Base-by-base conservation (phyloP, 1,284 basidiomycete genomes). In the Mycosarcoma mackinlayi region DNA sequence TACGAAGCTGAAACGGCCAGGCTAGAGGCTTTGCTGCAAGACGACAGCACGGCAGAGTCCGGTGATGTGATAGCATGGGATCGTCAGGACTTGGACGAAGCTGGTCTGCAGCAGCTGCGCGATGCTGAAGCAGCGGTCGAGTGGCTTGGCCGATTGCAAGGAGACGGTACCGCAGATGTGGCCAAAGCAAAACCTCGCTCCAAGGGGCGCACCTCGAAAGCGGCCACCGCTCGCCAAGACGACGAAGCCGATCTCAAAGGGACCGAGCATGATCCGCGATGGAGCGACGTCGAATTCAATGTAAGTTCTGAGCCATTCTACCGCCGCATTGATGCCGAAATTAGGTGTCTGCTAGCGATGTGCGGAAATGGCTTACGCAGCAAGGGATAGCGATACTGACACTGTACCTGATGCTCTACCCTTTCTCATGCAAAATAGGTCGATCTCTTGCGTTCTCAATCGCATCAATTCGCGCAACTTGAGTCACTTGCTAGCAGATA, bases 191-290 rank as follows among this genome's bases (percentile, higher is more conserved):
- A 69, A 56, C 21, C 61, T 27, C 40, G 60, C 18, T 35, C 50
- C 49, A 57, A 55, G 37, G 40, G 54, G 5, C 57, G 60, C n/a
- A 23, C 61, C 1, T 64, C 67, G 3, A 66, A 63, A 44, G 66
- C 50, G 2, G 66, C 61, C 7, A 59, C 37, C 19, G 64, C 59
- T 14, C 55, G 34, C 1, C 30, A 39, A 24, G 60, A 52, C 1
- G 45, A 65, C 11, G 53, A 33, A 7, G 19, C 48, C 1, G 62
- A 59, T 28, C 48, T 68, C 25, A 50, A 49, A 21, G 75, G 77
- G 3, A 76, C 71, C 14, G 74, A 79, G 41, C 62, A 60, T 13
- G 77, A 79, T 35, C 38, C 67, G 3, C 61, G 74, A 16, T 65
- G 76, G 68, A 28, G 11, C 19, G 59, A 72, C 11, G 45, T 79